phyloP scores from a whole-genome alignment of 1,284 basidiomycete genomes.

The Mrakiaceae sp. region DNA sequence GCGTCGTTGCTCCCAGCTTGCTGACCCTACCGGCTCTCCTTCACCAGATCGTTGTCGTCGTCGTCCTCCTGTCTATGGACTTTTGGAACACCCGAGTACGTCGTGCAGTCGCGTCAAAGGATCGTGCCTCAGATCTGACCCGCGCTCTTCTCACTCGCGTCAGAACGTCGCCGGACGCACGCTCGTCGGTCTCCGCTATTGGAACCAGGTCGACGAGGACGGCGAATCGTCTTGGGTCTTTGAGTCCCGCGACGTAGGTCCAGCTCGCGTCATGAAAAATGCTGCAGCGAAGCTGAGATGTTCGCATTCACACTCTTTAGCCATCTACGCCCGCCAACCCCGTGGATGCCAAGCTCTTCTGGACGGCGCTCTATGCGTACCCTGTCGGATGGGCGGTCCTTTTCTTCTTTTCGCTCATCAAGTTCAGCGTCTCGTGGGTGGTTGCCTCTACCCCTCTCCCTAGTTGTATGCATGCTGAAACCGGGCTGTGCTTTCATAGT shows the following conservation, averaged over 20 bases:
- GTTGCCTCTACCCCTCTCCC: not conserved
- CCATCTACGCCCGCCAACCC: slow-evolving; percentile 80
- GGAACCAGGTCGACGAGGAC: slow-evolving; percentile 96
- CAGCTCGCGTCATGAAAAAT: not conserved
- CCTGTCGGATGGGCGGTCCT: slow-evolving; percentile 75
- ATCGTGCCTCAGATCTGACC: too few species aligned
- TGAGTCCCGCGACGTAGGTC: slow-evolving; percentile 73
- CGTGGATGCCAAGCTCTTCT: slow-evolving; percentile 60
- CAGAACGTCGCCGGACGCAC: slow-evolving; percentile 85
- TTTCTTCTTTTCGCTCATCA: slow-evolving; percentile 74
- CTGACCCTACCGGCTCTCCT: not conserved
- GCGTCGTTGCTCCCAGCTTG: not conserved
- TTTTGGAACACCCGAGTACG: slow-evolving; percentile 89
- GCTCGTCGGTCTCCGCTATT: slow-evolving; percentile 82
- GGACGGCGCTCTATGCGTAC: slow-evolving; percentile 84
- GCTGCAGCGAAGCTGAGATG: not conserved
- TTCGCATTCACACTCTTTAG: slow-evolving; percentile 36
- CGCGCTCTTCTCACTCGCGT: not conserved
- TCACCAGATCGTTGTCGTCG: slow-evolving; percentile 71
- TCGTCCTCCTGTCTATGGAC: slow-evolving; percentile 82
- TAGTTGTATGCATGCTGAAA: not conserved
- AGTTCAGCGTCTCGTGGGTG: slow-evolving; percentile 66
- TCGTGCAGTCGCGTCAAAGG: not conserved
- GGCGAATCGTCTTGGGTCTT: slow-evolving; percentile 95
- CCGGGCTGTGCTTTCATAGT: slow-evolving; percentile 32